phyloP scores from a whole-genome alignment of 768 basidiomycete genomes.

The Hygrophorus russula region DNA sequence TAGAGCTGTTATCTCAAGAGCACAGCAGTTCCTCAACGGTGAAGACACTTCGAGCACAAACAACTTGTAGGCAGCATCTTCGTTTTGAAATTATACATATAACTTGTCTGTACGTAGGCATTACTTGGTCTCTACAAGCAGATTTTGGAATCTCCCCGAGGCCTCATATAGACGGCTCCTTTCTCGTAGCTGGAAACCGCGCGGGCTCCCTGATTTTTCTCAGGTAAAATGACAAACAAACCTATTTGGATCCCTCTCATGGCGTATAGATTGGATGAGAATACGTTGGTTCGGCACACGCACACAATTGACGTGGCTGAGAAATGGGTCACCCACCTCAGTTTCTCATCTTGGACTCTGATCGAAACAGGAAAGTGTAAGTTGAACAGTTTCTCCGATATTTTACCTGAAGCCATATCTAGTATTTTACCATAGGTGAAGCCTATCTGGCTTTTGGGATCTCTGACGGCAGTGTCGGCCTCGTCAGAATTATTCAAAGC shows the following conservation, averaged over 20 bases:
- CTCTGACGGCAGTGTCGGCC: slow-evolving; percentile 46
- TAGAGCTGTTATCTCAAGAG: slow-evolving; percentile 14
- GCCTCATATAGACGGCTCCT: slow-evolving; percentile 43
- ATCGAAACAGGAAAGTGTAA: slow-evolving; percentile 30
- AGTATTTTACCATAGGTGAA: slow-evolving; percentile 29
- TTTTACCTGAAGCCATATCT: slow-evolving; percentile 1
- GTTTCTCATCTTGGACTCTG: slow-evolving; percentile 46
- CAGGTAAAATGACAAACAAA: slow-evolving; percentile 29
- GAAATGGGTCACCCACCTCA: slow-evolving; percentile 53
- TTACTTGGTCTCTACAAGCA: slow-evolving; percentile 58
- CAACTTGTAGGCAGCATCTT: slow-evolving; percentile 3
- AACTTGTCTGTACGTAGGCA: slow-evolving; percentile 29
- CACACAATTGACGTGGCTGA: slow-evolving; percentile 33
- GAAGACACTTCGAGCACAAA: slow-evolving; percentile 11
- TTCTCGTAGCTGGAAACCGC: slow-evolving; percentile 60
- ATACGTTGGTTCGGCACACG: slow-evolving; percentile 20
- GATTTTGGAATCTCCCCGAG: slow-evolving; percentile 42
- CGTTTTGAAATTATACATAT: not conserved
- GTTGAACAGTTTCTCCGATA: slow-evolving; percentile 9
- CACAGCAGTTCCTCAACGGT: slow-evolving; percentile 9
- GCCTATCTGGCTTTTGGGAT: slow-evolving; percentile 47
- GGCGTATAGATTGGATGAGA: slow-evolving; percentile 15
- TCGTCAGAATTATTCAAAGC: slow-evolving; percentile 42
- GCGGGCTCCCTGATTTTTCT: slow-evolving; percentile 53
- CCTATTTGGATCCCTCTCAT: slow-evolving; percentile 1